Evolutionary conservation across 1,284 basidiomycete genomes (phyloP), one percentile per base, ranked within the genome.

Genomic region (Boletus semigastroideus): DNA sequence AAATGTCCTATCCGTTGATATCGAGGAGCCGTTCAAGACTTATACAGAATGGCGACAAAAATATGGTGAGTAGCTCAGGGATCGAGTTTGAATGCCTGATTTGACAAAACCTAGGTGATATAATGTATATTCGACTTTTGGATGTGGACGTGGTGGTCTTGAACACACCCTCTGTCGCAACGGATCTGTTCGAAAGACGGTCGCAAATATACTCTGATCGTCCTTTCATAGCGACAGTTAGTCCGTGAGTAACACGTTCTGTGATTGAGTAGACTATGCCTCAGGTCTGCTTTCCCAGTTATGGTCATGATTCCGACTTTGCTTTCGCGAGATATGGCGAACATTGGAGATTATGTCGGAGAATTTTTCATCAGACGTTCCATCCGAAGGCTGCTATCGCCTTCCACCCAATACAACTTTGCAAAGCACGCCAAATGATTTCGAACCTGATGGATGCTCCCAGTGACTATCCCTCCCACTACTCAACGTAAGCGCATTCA

Each of bases 141-240:
- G 54, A 42, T 16, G 51, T 42, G 48, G 62, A 66, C 12, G 57
- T 64, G 8, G 42, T 63, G 2, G 42, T 62, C 37, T 33, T 66
- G 16, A 66, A 63, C 20, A 53, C 61, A 0, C 40, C 20, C 17
- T 46, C 49, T 3, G 54, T 50, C 4, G 46, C 49, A 4, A 27
- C 20, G n/a, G 59, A 64, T 1, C 31, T 64, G 5, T 49, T 62
- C 5, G 61, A 66, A 14, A 62, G 55, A 36, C 54, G 63, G 33
- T 59, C 63, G 2, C 51, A 42, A 7, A 48, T 55, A 37, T 64
- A 63, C 41, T 66, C 64, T 0, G 41, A 58, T 40, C 60, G 64
- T 6, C 64, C 64, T 11, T 48, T 39, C 42, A 47, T 64, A 28
- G 51, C 57, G 1, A 52, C 54, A 10, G 16, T 63, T 16, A 7